Conservation (phyloP, 306 rosid species). For the Vigna trinervia region DNA sequence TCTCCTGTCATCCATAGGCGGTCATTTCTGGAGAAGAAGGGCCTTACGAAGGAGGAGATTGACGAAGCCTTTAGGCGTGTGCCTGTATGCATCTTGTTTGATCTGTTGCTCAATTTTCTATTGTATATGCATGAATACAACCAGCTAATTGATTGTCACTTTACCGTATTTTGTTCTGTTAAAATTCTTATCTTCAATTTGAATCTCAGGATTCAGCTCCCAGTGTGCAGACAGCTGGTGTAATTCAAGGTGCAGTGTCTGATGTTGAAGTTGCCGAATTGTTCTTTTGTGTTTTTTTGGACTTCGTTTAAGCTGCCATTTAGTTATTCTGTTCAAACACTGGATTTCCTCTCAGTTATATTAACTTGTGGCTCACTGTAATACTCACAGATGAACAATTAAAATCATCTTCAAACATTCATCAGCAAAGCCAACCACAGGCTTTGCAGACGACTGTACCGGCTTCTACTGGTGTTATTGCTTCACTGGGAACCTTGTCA, state of each 20-base stretch:
- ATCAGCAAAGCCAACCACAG: slow-evolving; percentile 54
- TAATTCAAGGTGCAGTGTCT: slow-evolving; percentile 61
- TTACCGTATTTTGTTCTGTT: slow-evolving; percentile 26
- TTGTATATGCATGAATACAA: background rate
- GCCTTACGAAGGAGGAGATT: slow-evolving; percentile 91
- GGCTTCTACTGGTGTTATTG: slow-evolving; percentile 48
- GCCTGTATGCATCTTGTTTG: slow-evolving; percentile 59
- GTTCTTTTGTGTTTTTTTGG: background rate
- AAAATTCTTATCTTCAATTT: background rate
- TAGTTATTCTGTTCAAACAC: slow-evolving; percentile 6
- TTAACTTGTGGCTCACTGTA: slow-evolving; percentile 28
- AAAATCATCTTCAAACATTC: slow-evolving; percentile 52
- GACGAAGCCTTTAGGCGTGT: slow-evolving; percentile 87
- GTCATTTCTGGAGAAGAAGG: slow-evolving; percentile 87
- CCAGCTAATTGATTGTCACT: slow-evolving; percentile 1
- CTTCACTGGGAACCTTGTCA: slow-evolving; percentile 46
- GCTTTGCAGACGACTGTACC: slow-evolving; percentile 56
- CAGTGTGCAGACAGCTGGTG: slow-evolving; percentile 56
- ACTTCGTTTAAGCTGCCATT: slow-evolving; percentile 25
- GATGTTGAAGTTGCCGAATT: slow-evolving; percentile 22
- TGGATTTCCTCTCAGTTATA: background rate
- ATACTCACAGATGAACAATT: slow-evolving; percentile 56
- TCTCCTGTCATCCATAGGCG: slow-evolving; percentile 80
- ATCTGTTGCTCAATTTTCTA: slow-evolving; percentile 2
- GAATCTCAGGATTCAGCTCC: slow-evolving; percentile 69